These are phyloP conservation scores for Paecilomyces formosus DNA, from an alignment of 2,329 filamentous ascomycete genomes.

Conservation along the genomic window DNA sequence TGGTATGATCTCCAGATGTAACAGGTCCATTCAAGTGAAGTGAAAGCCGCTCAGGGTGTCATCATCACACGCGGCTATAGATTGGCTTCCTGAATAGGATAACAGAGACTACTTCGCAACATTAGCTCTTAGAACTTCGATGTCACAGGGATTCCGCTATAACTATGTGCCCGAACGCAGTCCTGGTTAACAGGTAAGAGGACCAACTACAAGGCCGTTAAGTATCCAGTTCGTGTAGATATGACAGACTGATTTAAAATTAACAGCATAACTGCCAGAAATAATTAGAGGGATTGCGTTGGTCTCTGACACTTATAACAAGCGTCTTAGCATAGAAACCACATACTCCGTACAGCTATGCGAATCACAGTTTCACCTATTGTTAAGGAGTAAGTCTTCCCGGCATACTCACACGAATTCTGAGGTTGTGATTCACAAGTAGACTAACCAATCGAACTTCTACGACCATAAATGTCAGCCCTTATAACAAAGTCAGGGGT, in stretches of 20 bases:
- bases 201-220: neutral
- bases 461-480: neutral
- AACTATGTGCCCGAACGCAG: neutral
- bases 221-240: neutral
- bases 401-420: too few relatives aligned
- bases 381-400: too few relatives aligned
- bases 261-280: neutral
- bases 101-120: neutral
- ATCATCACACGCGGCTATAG: neutral
- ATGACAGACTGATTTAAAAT: too few relatives aligned
- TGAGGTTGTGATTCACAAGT: too few relatives aligned
- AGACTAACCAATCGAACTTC: neutral
- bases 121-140: neutral
- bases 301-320: too few relatives aligned
- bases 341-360: too few relatives aligned
- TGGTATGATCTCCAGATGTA: neutral
- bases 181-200: neutral
- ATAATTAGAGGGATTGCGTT: too few relatives aligned
- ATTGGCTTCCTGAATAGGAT: neutral
- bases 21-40: neutral
- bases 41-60: neutral
- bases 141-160: neutral
- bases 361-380: too few relatives aligned
- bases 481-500: neutral
- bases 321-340: too few relatives aligned